A percentile compares a stretch with the other conserved stretches of the same genome.
Conservation (phyloP, 2,329 filamentous ascomycete genomes). For the Calcarisporium arbuscula region DNA sequence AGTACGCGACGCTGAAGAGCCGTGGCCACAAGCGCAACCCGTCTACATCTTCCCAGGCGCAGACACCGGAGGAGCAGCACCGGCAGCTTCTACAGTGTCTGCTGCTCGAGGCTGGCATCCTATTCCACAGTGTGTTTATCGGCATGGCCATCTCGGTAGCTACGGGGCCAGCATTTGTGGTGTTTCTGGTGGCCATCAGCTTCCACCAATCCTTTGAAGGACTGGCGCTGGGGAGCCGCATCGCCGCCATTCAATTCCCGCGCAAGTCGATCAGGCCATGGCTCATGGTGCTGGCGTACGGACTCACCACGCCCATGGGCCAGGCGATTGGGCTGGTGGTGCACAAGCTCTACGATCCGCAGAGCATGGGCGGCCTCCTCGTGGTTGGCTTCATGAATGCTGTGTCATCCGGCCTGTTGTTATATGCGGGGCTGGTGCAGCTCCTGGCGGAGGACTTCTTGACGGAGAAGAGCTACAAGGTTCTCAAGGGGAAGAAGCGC, state of each 20-base stretch:
- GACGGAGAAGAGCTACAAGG: conserved; percentile 66
- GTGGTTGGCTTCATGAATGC: conserved; percentile 87
- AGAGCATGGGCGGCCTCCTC: conserved; percentile 66
- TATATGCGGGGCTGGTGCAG: conserved; percentile 81
- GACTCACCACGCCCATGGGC: conserved; percentile 71
- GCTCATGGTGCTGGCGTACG: conserved; percentile 75
- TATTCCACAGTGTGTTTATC: conserved; percentile 82
- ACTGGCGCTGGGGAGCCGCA: conserved; percentile 76
- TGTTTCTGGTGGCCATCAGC: conserved; percentile 72
- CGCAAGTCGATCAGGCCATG: conserved; percentile 68
- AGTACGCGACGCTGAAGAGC: conserved; percentile 26
- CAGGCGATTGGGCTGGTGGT: conserved; percentile 76
- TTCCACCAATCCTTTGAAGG: conserved; percentile 90
- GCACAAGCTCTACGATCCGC: conserved; percentile 74
- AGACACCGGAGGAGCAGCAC: conserved; percentile 51
- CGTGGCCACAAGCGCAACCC: conserved; percentile 11
- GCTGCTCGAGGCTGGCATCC: conserved; percentile 73
- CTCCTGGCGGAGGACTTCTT: conserved; percentile 80
- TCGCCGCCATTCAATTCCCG: conserved; percentile 76
- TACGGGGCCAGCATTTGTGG: conserved; percentile 70
- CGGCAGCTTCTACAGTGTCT: conserved; percentile 70
- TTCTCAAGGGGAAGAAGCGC: conserved; percentile 55
- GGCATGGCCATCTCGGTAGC: conserved; percentile 81
- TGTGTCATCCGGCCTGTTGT: conserved; percentile 69
- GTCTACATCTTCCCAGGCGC: conserved; percentile 18